phyloP scores from a whole-genome alignment of 2,329 filamentous ascomycete genomes.

The Plectosphaerella cucumerina region DNA sequence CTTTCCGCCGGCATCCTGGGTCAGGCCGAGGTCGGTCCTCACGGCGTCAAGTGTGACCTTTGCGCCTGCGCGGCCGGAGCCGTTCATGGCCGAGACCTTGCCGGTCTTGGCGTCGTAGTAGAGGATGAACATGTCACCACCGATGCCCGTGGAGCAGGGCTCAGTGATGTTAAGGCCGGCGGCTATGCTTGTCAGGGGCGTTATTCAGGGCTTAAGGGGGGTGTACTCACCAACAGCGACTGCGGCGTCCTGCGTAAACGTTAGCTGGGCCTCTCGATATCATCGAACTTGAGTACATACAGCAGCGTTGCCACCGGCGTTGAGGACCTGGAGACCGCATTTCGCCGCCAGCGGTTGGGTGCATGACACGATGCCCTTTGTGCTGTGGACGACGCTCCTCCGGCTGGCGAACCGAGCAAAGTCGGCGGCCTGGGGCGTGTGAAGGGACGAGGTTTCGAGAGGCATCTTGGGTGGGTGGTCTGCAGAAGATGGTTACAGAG shows the following conservation, averaged over 20 bases:
- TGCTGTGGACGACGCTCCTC: slow-evolving; percentile 89
- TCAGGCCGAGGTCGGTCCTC: slow-evolving; percentile 63
- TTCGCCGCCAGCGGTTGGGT: slow-evolving; percentile 86
- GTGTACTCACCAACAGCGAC: slow-evolving; percentile 71
- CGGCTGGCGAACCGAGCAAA: slow-evolving; percentile 71
- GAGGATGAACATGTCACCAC: slow-evolving; percentile 95
- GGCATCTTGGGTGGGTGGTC: slow-evolving; percentile 32
- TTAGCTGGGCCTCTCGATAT: slow-evolving; percentile 8
- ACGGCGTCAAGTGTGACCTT: slow-evolving; percentile 67
- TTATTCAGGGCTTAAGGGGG: not conserved
- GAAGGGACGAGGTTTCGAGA: slow-evolving; percentile 41
- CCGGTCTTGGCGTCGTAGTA: slow-evolving; percentile 83
- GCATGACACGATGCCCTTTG: slow-evolving; percentile 84
- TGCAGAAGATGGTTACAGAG: too few species aligned
- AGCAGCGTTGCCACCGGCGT: slow-evolving; percentile 86
- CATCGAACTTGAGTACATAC: slow-evolving; percentile 43
- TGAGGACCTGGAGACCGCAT: slow-evolving; percentile 81
- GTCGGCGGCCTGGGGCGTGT: slow-evolving; percentile 37
- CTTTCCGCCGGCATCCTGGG: slow-evolving; percentile 46
- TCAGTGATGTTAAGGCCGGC: slow-evolving; percentile 92
- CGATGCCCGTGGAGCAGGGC: slow-evolving; percentile 88
- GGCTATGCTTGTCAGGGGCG: slow-evolving; percentile 42
- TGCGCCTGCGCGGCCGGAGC: slow-evolving; percentile 77
- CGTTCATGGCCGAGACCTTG: slow-evolving; percentile 83
- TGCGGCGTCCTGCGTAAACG: slow-evolving; percentile 71